A percentile compares a stretch with the other conserved stretches of the same genome.
These are phyloP conservation scores for Ascochyta lentis DNA, from an alignment of 2,329 filamentous ascomycete species.

Conservation along the genomic window DNA sequence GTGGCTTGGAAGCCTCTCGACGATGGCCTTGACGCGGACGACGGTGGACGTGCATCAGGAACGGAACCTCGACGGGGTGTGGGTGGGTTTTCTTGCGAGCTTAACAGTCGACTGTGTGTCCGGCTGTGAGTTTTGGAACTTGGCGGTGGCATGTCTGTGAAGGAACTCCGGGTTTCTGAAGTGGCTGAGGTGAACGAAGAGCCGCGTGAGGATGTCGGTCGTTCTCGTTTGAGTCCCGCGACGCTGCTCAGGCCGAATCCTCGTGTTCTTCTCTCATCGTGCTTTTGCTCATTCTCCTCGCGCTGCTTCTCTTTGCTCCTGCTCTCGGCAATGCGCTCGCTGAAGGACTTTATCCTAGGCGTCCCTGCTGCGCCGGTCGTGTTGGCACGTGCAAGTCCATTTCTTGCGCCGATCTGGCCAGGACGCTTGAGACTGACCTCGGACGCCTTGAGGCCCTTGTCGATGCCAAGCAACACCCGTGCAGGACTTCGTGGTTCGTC, in stretches of 20 bases:
- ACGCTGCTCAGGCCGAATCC: constrained; percentile 48
- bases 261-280: constrained; percentile 51
- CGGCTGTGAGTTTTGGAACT: constrained; percentile 16
- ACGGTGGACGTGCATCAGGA: constrained; percentile 15
- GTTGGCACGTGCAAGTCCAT: constrained; percentile 47
- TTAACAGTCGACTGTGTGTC: constrained; percentile 27
- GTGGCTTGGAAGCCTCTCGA: constrained; percentile 28
- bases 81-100: constrained; percentile 22
- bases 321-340: constrained; percentile 80
- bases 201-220: constrained; percentile 36
- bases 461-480: constrained; percentile 82
- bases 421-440: constrained; percentile 86
- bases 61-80: constrained; percentile 31
- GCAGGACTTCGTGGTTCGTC: constrained; percentile 75
- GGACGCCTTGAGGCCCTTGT: constrained; percentile 80
- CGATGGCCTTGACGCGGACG: constrained; percentile 32
- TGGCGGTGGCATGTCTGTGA: constrained; percentile 25
- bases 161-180: constrained; percentile 24
- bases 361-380: constrained; percentile 44
- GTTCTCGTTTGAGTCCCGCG: constrained; percentile 32
- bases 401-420: constrained; percentile 45
- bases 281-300: constrained; percentile 53
- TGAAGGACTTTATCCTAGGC: constrained; percentile 69
- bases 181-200: constrained; percentile 21
- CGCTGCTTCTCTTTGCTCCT: constrained; percentile 53